Evolutionary conservation across 1,284 basidiomycete species (phyloP), one percentile per base, ranked within the genome.

Genomic region (Trichosporon ovoides): DNA sequence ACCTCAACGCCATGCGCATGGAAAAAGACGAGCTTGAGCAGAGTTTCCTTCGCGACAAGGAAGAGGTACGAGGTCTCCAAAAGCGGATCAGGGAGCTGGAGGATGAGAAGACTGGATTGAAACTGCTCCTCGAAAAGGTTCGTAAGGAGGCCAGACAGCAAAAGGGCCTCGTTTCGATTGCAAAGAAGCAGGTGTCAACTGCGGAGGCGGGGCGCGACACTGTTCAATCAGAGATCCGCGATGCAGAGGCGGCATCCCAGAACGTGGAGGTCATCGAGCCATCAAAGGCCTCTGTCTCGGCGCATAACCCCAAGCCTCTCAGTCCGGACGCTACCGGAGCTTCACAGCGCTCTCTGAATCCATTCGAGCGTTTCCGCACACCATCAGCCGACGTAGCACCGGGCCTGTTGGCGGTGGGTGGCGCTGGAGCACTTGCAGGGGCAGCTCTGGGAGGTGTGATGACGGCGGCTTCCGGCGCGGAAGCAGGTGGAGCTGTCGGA

Each of bases 121-220:
- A 89, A 77, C 81, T 79, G 10, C 85, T 89, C 64, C 79, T 93
- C 40, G 96, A 98, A 75, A 94, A 91, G 79, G 76, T 85, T 50
- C 92, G 87, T 80, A 97, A 93, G 78, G 93, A 98, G 52, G 90
- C 89, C 0, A 87, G 96, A 72, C 91, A 96, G 74, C 93, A 98
- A 77, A 96, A 93, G 76, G 96, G 95, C 13, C 81, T 96, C 58
- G 82, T 94, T 14, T 92, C 93, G 3, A 96, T 98, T 72, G 88
- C 90, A 10, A 88, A 88, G 80, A 98, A 98, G 78, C 96, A 98
- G 78, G 80, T 98, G 20, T 84, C 83, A 14, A 85, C 88, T 0
- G 88, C 90, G 52, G 94, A 98, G 76, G 80, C 81, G 0, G 88
- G 92, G 65, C 84, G 83, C 56, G 84, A 83, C 13, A 87, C 85